Percentiles rank a stretch among this genome's conserved stretches.
Evolutionary conservation across 495 filamentous ascomycete species (phyloP).

Genomic region (Clavariopsis aquatica): DNA sequence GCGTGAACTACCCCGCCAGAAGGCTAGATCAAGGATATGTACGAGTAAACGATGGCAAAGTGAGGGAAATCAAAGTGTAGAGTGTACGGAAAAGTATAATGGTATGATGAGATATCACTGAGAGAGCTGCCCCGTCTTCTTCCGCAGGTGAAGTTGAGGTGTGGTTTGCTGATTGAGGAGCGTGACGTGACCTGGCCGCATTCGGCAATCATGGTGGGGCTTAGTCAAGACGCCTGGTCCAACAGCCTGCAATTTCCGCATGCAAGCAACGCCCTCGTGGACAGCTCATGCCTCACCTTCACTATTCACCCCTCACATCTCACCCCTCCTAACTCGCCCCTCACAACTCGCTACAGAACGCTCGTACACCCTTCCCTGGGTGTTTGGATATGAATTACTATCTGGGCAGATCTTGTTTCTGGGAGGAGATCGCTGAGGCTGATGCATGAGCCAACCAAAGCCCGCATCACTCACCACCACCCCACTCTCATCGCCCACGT

Average conservation of each 20-base stretch:
- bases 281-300: not conserved
- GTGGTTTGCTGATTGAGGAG: not conserved
- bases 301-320: not conserved
- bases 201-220: conserved; percentile 7
- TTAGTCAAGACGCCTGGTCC: not conserved
- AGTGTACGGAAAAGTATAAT: not conserved
- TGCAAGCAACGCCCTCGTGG: too few species aligned
- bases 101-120: too few species aligned
- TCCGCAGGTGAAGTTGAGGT: not conserved
- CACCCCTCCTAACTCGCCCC: not conserved
- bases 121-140: not conserved
- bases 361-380: not conserved
- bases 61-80: not conserved
- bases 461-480: not conserved
- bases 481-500: not conserved
- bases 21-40: not conserved
- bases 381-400: not conserved
- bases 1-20: not conserved
- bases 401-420: not conserved
- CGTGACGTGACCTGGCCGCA: conserved; percentile 9
- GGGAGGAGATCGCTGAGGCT: not conserved
- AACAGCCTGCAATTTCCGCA: not conserved
- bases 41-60: not conserved
- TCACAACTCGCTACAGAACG: too few species aligned
- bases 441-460: not conserved